Conservation (phyloP, 208 protist species). For the Leishmania gerbilli region DNA sequence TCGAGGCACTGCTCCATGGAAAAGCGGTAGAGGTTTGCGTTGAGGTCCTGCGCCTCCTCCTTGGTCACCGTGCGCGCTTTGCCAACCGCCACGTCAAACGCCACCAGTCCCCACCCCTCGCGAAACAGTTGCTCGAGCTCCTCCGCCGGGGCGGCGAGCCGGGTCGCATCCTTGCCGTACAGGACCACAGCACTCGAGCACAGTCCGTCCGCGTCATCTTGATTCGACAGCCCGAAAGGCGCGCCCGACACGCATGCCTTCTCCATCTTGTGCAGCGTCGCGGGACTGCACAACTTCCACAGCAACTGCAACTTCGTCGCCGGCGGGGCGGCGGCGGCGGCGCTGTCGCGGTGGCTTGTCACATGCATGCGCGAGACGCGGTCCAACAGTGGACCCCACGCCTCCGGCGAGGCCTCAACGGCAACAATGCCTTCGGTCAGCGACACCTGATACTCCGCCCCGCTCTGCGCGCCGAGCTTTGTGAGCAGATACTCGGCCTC, state of each 20-base stretch:
- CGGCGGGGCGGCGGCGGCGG: background rate
- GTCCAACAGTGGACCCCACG: slow-evolving; percentile 33
- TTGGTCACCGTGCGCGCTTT: slow-evolving; percentile 43
- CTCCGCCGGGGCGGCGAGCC: slow-evolving; percentile 16
- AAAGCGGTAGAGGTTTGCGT: slow-evolving; percentile 45
- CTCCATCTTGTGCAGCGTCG: slow-evolving; percentile 44
- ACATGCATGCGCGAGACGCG: slow-evolving; percentile 25
- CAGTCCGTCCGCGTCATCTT: slow-evolving; percentile 47
- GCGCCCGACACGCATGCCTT: slow-evolving; percentile 28
- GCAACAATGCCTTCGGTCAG: slow-evolving; percentile 31
- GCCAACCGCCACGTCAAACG: slow-evolving; percentile 57
- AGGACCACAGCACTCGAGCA: slow-evolving; percentile 63
- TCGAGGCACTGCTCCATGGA: slow-evolving; percentile 63
- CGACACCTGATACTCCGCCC: slow-evolving; percentile 34
- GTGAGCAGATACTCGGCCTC: slow-evolving; percentile 37
- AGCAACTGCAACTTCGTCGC: slow-evolving; percentile 40
- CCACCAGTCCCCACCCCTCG: slow-evolving; percentile 57
- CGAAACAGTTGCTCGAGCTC: slow-evolving; percentile 23
- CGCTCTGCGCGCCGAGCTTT: slow-evolving; percentile 29
- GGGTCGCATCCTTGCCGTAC: slow-evolving; percentile 49
- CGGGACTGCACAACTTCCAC: slow-evolving; percentile 67
- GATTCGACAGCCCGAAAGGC: slow-evolving; percentile 25
- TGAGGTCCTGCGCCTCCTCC: slow-evolving; percentile 52
- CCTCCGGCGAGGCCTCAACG: slow-evolving; percentile 35
- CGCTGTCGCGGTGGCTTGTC: background rate